Conservation (phyloP, 2,329 filamentous ascomycete species). For the Monosporascus cannonballus region DNA sequence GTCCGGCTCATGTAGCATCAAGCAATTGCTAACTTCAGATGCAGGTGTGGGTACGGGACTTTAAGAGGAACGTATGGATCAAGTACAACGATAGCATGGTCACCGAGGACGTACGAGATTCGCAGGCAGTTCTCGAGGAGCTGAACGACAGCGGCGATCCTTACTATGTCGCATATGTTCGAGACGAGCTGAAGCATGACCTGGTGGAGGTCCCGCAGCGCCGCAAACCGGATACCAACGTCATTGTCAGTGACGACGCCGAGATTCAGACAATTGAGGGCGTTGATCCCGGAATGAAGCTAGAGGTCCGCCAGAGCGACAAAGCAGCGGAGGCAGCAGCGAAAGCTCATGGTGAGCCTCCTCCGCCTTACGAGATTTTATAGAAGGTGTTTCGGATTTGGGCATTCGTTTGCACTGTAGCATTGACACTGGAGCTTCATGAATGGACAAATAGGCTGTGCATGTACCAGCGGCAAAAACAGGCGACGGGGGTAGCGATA, state of each 20-base stretch:
- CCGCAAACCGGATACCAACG: conserved; percentile 1
- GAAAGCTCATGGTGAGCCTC: neutral
- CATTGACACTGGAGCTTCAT: too few relatives aligned
- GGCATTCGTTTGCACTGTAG: too few relatives aligned
- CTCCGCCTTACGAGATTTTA: neutral
- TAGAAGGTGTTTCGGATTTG: neutral
- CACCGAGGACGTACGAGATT: conserved; percentile 56
- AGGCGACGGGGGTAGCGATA: too few relatives aligned
- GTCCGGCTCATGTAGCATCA: neutral
- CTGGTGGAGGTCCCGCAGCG: conserved; percentile 42
- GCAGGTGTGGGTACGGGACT: conserved; percentile 79
- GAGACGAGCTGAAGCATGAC: conserved; percentile 55
- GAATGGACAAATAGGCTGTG: too few relatives aligned
- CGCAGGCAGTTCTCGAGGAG: conserved; percentile 61
- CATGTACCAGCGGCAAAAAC: too few relatives aligned
- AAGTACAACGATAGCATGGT: conserved; percentile 91
- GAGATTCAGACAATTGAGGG: conserved; percentile 24
- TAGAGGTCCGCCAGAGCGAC: neutral
- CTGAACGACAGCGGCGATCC: conserved; percentile 68
- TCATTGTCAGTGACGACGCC: conserved; percentile 7
- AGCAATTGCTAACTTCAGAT: neutral
- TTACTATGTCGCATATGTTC: conserved; percentile 79
- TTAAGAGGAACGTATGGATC: conserved; percentile 73
- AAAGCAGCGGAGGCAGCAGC: neutral
- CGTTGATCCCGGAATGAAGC: conserved; percentile 4